Conservation (phyloP, 2,329 filamentous ascomycete species). For the Aspergillus hiratsukae region DNA sequence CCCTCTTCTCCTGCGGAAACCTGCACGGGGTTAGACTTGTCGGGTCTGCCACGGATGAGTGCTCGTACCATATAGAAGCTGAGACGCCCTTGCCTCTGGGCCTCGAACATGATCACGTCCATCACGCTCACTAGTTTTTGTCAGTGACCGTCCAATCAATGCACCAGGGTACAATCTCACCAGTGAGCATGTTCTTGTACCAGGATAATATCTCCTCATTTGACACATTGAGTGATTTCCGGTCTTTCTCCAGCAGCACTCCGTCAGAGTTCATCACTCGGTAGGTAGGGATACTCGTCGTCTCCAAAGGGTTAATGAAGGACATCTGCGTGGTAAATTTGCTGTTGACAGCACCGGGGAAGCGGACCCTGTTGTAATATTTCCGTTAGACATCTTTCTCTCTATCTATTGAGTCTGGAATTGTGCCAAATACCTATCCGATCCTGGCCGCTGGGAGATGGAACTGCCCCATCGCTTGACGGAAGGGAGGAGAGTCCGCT, state of each 20-base stretch:
- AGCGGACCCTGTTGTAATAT: slow-evolving; percentile 51
- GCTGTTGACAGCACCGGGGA: slow-evolving; percentile 92
- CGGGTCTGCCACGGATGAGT: neutral
- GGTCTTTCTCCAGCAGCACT: slow-evolving; percentile 68
- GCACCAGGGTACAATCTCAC: slow-evolving; percentile 27
- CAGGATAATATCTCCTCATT: slow-evolving; percentile 57
- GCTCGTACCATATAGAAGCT: slow-evolving; percentile 87
- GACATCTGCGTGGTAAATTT: slow-evolving; percentile 77
- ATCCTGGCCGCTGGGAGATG: slow-evolving; percentile 55
- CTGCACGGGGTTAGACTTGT: slow-evolving; percentile 24
- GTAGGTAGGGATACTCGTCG: slow-evolving; percentile 81
- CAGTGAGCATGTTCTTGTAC: slow-evolving; percentile 62
- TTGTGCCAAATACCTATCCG: slow-evolving; percentile 50
- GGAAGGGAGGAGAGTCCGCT: slow-evolving; percentile 6
- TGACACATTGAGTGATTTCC: slow-evolving; percentile 61
- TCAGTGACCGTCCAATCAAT: slow-evolving; percentile 8
- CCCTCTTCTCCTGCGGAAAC: slow-evolving; percentile 89
- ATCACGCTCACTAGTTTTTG: slow-evolving; percentile 65
- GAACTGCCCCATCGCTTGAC: slow-evolving; percentile 47
- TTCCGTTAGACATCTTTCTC: slow-evolving; percentile 8
- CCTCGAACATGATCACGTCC: slow-evolving; percentile 98
- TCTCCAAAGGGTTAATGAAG: slow-evolving; percentile 69
- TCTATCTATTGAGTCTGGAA: neutral
- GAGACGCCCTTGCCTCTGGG: slow-evolving; percentile 86
- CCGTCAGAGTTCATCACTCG: slow-evolving; percentile 88